Percentiles rank a stretch among this genome's conserved stretches.
Conservation (phyloP, 208 protist genomes). For the Leishmania tropica region DNA sequence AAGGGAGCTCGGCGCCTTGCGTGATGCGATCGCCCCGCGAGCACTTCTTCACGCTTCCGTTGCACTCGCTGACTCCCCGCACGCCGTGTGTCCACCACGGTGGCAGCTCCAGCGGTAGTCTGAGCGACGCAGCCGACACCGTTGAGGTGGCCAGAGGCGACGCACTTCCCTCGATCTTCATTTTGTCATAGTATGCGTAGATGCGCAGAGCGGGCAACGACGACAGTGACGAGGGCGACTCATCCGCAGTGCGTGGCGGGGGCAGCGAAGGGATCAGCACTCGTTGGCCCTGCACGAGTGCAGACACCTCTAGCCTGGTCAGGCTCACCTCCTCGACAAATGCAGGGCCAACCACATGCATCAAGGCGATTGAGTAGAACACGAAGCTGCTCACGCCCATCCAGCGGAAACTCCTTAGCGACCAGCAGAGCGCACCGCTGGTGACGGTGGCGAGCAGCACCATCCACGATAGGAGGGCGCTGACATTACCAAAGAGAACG, state of each 20-base stretch:
- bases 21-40: not conserved
- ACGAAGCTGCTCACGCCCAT: conserved; percentile 28
- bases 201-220: conserved; percentile 8
- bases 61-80: not conserved
- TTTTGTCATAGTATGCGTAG: conserved; percentile 22
- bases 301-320: conserved; percentile 4
- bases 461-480: conserved; percentile 22
- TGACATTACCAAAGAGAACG: conserved; percentile 17
- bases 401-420: conserved; percentile 32
- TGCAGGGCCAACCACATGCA: conserved; percentile 19
- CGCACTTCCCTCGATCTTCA: conserved; percentile 16
- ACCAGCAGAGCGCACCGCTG: conserved; percentile 33
- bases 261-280: conserved; percentile 11
- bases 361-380: conserved; percentile 10
- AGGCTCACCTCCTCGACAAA: conserved; percentile 19
- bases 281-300: conserved; percentile 24
- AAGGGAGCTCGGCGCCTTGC: not conserved
- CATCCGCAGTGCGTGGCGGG: not conserved
- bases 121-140: not conserved
- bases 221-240: not conserved
- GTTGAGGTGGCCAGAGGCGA: conserved; percentile 5
- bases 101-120: not conserved
- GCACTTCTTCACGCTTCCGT: not conserved
- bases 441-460: conserved; percentile 16
- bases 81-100: not conserved